phyloP scores from a whole-genome alignment of 371 early-diverging fungal genomes.

The Dipsacomyces acuminosporus region DNA sequence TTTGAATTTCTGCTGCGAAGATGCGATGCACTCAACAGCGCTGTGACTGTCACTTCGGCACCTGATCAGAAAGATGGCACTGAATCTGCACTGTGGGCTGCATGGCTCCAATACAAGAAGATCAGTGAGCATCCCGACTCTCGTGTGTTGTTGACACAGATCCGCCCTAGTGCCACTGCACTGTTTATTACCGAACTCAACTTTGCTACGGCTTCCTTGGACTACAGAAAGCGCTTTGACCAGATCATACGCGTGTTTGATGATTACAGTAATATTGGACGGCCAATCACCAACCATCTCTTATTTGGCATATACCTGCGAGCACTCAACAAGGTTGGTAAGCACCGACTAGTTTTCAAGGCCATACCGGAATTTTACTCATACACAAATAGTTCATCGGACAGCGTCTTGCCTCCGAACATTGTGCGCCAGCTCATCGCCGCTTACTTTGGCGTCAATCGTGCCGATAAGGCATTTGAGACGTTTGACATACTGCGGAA shows the following conservation, averaged over 20 bases:
- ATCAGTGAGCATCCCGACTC: conserved; percentile 13
- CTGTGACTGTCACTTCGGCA: too few relatives aligned
- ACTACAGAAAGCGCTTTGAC: conserved; percentile 14
- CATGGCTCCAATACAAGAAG: conserved; percentile 30
- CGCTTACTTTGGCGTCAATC: conserved; percentile 25
- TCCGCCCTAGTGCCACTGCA: conserved; percentile 9
- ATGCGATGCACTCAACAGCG: too few relatives aligned
- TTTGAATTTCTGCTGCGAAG: too few relatives aligned
- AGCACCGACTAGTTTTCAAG: conserved; percentile 12
- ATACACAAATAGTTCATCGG: too few relatives aligned
- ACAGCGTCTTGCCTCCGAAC: neutral
- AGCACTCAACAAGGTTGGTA: conserved; percentile 30
- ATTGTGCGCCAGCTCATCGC: conserved; percentile 24
- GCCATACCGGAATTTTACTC: conserved; percentile 2
- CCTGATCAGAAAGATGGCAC: neutral
- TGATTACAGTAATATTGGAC: conserved; percentile 8
- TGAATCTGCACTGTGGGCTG: conserved; percentile 5
- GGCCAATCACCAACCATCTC: conserved; percentile 8
- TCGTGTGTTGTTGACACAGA: conserved; percentile 4
- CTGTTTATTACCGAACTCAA: conserved; percentile 28
- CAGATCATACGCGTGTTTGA: conserved; percentile 17
- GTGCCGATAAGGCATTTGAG: conserved; percentile 23
- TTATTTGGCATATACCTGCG: conserved; percentile 30
- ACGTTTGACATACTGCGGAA: conserved; percentile 4
- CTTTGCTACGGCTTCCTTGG: conserved; percentile 11